These are phyloP conservation scores for Kazachstania bromeliacearum DNA, from an alignment of 805 yeast genomes.

Conservation along the genomic window DNA sequence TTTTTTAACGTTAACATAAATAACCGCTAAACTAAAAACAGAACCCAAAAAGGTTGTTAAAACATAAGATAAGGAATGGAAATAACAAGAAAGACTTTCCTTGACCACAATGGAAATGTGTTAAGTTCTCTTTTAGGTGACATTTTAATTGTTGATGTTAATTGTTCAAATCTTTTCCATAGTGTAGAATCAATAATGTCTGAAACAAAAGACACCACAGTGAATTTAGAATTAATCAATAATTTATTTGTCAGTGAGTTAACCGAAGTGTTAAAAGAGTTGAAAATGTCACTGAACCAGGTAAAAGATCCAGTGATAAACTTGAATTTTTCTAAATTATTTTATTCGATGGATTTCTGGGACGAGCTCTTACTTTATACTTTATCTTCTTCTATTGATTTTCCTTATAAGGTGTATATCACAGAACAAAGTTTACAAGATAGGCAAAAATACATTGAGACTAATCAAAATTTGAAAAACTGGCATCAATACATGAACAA, in stretches of 20 bases:
- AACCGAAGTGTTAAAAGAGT: neutral
- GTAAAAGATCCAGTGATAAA: neutral
- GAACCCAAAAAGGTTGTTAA: too few relatives aligned
- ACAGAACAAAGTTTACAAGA: constrained; percentile 6
- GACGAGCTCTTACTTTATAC: constrained; percentile 2
- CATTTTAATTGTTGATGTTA: neutral
- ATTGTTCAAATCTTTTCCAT: neutral
- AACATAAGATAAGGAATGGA: neutral
- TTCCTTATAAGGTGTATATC: constrained; percentile 2
- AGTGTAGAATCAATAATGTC: neutral
- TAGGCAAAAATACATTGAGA: constrained; percentile 6
- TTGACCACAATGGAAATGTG: neutral
- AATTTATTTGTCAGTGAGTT: neutral
- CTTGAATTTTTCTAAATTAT: constrained; percentile 5
- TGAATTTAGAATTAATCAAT: neutral
- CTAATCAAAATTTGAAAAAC: neutral
- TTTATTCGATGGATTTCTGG: constrained; percentile 7
- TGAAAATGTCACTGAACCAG: neutral
- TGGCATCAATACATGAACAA: neutral
- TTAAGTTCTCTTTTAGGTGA: neutral
- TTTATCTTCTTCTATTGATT: neutral
- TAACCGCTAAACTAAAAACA: too few relatives aligned
- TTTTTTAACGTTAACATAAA: too few relatives aligned
- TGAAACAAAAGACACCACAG: neutral
- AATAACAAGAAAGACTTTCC: neutral